Evolutionary conservation across 495 filamentous ascomycete genomes (phyloP).

Genomic region (Sordaria brevicollis): DNA sequence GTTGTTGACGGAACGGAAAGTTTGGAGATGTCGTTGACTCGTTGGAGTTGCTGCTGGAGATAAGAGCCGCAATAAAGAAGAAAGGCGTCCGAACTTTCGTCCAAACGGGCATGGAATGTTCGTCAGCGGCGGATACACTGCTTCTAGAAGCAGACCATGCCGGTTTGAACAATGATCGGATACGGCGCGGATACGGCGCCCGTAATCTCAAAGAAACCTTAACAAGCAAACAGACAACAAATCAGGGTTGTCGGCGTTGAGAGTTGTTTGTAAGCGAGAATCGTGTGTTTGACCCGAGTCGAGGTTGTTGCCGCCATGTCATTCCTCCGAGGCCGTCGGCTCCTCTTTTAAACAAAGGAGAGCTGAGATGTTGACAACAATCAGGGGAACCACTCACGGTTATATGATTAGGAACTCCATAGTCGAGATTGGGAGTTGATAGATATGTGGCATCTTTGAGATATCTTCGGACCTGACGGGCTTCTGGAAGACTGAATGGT

Average conservation of each 20-base stretch:
- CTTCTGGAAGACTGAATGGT: background rate
- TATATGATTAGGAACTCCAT: background rate
- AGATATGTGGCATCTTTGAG: background rate
- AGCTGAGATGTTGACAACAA: background rate
- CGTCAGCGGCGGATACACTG: background rate
- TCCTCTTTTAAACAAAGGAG: background rate
- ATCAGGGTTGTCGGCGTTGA: background rate
- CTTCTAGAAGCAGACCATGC: background rate
- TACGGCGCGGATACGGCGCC: no score
- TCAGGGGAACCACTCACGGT: background rate
- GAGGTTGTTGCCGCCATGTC: background rate
- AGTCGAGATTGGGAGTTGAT: background rate
- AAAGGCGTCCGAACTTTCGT: background rate
- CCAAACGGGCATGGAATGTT: background rate
- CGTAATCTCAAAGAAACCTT: background rate
- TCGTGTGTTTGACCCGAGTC: background rate
- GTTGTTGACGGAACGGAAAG: background rate
- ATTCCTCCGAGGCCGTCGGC: background rate
- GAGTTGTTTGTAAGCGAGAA: background rate
- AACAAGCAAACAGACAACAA: background rate
- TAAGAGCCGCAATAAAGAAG: background rate
- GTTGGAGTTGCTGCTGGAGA: background rate
- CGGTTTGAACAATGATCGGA: background rate
- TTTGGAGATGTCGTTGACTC: background rate
- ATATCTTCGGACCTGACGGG: background rate